Evolutionary conservation across 768 basidiomycete species (phyloP), one percentile per base, ranked within the genome.

Genomic region (Amylocystis lapponica): DNA sequence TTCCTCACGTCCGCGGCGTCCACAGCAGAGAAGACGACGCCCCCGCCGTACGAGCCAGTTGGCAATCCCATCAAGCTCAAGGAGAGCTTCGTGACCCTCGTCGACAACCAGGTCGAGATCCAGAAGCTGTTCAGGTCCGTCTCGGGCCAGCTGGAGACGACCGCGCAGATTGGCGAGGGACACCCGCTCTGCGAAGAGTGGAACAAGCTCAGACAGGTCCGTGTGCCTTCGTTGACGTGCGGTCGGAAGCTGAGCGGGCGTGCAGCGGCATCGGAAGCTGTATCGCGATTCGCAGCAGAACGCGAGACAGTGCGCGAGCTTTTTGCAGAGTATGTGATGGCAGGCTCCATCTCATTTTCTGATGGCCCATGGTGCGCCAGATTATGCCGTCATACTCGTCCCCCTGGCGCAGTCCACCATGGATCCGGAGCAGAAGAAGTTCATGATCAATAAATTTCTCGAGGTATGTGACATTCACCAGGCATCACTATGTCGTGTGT

Each of bases 401-500:
- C 58, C 58, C 6, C 37, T 60, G 10, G 51, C 58, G 4, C 50
- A 47, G 26, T 53, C 54, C 13, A 14, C 9, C 20, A 53, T 47
- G 48, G 45, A 27, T 34, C 29, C 47, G 4, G 39, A 39, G 21
- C 52, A 60, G 50, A 60, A 60, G 54, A 48, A 37, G 20, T 21
- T 56, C 14, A 60, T 60, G 58, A 55, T 60, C 32, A 52, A 48
- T 39, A 57, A 57, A 33, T 60, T 60, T 45, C 36, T 57, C 23
- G 58, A 60, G 51, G 57, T 55, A 36, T 17, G 40, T 21, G 12
- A 16, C 17, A 10, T 37, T 16, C 17, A n/a, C n/a, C n/a, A n/a
- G n/a, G n/a, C n/a, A n/a, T n/a, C n/a, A n/a, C n/a, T n/a, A n/a
- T n/a, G n/a, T n/a, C n/a, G n/a, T n/a, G 26, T 5, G 34, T 31